A percentile compares a stretch with the other conserved stretches of the same genome.
phyloP scores from a whole-genome alignment of 169 alveolate genomes.

The Cryptosporidium andersoni region DNA sequence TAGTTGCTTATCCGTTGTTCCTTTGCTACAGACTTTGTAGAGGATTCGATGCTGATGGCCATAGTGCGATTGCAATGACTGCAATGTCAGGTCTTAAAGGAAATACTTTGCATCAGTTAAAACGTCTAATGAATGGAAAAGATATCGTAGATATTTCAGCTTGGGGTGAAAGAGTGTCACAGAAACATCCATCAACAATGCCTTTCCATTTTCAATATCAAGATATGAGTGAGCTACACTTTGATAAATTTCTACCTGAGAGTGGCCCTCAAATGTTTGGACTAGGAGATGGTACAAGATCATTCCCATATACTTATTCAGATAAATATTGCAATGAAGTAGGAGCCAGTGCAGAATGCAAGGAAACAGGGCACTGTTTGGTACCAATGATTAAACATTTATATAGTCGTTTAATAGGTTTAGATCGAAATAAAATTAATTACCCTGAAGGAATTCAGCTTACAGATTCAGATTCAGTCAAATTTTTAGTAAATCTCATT shows the following conservation, averaged over 20 bases:
- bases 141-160: conserved; percentile 74
- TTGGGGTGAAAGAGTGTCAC: conserved; percentile 72
- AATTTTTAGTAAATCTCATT: conserved; percentile 80
- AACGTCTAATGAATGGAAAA: conserved; percentile 72
- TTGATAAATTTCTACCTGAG: background rate
- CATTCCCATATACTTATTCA: too few species aligned
- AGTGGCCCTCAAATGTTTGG: too few species aligned
- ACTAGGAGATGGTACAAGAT: too few species aligned
- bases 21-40: background rate
- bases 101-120: conserved; percentile 54
- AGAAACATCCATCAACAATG: conserved; percentile 65
- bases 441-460: conserved; percentile 81
- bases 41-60: conserved; percentile 74
- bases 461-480: conserved; percentile 81
- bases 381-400: conserved; percentile 59
- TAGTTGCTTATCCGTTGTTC: background rate
- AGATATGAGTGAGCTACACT: background rate
- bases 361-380: conserved; percentile 22
- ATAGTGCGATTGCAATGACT: conserved; percentile 77
- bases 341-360: background rate
- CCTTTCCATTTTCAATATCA: conserved; percentile 66
- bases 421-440: background rate
- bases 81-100: conserved; percentile 72
- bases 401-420: conserved; percentile 33
- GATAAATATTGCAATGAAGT: background rate